These are phyloP conservation scores for Rhodamnia rubescens DNA, from an alignment of 345 rosid species.

Conservation along the genomic window DNA sequence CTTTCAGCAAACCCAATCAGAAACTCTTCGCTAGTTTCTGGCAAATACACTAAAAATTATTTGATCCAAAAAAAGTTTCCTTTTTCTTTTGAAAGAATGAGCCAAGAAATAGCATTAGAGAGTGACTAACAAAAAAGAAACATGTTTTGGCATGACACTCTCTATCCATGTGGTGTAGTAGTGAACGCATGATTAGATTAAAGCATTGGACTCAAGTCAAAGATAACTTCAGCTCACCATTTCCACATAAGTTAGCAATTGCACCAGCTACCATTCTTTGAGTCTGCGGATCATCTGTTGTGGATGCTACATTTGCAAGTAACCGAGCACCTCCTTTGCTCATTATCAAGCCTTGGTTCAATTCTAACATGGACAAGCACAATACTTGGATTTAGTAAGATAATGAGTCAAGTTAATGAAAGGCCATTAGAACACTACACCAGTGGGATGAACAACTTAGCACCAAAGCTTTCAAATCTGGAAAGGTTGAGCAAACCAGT, in stretches of 20 bases:
- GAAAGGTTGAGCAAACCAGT: background rate
- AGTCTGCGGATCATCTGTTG: slow-evolving; percentile 80
- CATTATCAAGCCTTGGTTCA: slow-evolving; percentile 79
- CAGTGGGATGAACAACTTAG: background rate
- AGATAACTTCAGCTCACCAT: slow-evolving; percentile 39
- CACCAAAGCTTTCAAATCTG: background rate
- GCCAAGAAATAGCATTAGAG: background rate
- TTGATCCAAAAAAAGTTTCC: background rate
- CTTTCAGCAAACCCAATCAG: background rate
- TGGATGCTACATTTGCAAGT: slow-evolving; percentile 56
- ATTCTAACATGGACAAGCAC: slow-evolving; percentile 26
- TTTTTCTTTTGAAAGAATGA: background rate
- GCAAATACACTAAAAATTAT: background rate
- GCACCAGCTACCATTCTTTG: slow-evolving; percentile 97
- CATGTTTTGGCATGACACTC: background rate
- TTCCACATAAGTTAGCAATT: slow-evolving; percentile 85
- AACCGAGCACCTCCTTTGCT: slow-evolving; percentile 79
- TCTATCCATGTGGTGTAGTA: background rate
- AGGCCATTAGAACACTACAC: background rate
- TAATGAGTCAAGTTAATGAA: background rate
- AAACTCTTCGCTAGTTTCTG: background rate
- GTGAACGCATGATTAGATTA: background rate
- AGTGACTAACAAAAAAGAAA: background rate
- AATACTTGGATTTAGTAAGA: background rate
- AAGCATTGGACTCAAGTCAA: background rate